These are phyloP conservation scores for Thelonectria blattea DNA, from an alignment of 2,329 filamentous ascomycete genomes.

Conservation along the genomic window DNA sequence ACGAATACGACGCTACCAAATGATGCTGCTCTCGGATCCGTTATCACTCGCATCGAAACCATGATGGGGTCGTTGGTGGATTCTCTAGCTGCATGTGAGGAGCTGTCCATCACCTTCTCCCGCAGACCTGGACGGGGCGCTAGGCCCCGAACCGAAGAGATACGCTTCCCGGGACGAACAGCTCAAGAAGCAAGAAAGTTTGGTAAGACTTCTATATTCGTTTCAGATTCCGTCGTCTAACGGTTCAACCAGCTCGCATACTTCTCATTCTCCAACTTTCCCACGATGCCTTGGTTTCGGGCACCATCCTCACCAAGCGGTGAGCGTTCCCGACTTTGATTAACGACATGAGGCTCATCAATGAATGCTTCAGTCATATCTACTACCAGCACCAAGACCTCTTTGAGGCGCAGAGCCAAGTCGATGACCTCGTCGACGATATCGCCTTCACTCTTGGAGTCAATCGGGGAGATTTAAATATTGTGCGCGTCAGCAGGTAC, in stretches of 20 bases:
- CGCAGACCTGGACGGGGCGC: conserved; percentile 26
- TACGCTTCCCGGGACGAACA: conserved; percentile 56
- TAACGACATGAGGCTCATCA: conserved; percentile 7
- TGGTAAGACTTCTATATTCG: conserved; percentile 43
- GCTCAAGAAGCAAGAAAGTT: conserved; percentile 58
- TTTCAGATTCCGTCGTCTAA: neutral
- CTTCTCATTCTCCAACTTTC: conserved; percentile 65
- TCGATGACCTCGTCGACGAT: conserved; percentile 77
- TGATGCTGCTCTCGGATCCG: conserved; percentile 27
- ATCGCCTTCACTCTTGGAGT: conserved; percentile 73
- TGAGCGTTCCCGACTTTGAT: conserved; percentile 38
- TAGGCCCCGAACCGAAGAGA: conserved; percentile 20
- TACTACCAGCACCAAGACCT: conserved; percentile 79
- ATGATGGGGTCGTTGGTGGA: conserved; percentile 42
- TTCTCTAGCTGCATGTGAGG: conserved; percentile 33
- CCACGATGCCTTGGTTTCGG: conserved; percentile 63
- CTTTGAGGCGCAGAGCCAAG: conserved; percentile 70
- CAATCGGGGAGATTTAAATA: conserved; percentile 69
- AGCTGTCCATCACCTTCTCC: conserved; percentile 39
- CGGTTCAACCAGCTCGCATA: conserved; percentile 53
- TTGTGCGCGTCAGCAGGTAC: conserved; percentile 57
- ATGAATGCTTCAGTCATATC: conserved; percentile 64
- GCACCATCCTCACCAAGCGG: conserved; percentile 67
- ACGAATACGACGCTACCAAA: conserved; percentile 31
- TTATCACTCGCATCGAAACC: conserved; percentile 46